Conservation (phyloP, 2,329 filamentous ascomycete species). For the Exophiala oligosperma region DNA sequence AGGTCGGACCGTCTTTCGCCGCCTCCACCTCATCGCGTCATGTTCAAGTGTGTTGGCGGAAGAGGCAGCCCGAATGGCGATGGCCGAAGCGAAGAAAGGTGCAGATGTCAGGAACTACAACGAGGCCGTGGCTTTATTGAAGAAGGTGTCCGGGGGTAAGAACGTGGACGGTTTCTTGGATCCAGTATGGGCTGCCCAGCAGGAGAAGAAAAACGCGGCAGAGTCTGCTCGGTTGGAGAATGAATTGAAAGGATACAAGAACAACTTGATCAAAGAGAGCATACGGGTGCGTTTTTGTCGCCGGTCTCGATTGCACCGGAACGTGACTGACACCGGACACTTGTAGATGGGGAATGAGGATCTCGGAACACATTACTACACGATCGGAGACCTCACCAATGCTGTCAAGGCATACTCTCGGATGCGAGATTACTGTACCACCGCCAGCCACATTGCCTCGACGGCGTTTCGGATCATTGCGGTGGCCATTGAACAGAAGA, state of each 20-base stretch:
- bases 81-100: constrained; percentile 73
- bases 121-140: constrained; percentile 65
- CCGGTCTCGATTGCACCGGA: neutral
- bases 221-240: constrained; percentile 76
- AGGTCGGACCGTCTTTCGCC: constrained; percentile 80
- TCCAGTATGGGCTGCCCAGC: constrained; percentile 70
- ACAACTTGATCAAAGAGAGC: constrained; percentile 96
- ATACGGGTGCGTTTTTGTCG: constrained; percentile 65
- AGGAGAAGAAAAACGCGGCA: constrained; percentile 63
- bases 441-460: constrained; percentile 77
- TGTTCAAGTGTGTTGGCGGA: constrained; percentile 72
- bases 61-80: constrained; percentile 78
- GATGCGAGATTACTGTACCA: constrained; percentile 89
- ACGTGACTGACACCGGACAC: constrained; percentile 2
- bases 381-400: constrained; percentile 69
- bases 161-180: constrained; percentile 70
- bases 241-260: constrained; percentile 90
- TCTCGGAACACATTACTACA: constrained; percentile 78
- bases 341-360: constrained; percentile 90
- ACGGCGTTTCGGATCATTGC: constrained; percentile 77
- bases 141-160: constrained; percentile 58
- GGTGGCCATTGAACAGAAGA: constrained; percentile 71
- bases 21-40: constrained; percentile 77
- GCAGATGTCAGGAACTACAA: constrained; percentile 72
- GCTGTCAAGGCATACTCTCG: constrained; percentile 77